These are phyloP conservation scores for Scutellaria galericulata DNA, from an alignment of 257 asterid genomes.

Conservation along the genomic window DNA sequence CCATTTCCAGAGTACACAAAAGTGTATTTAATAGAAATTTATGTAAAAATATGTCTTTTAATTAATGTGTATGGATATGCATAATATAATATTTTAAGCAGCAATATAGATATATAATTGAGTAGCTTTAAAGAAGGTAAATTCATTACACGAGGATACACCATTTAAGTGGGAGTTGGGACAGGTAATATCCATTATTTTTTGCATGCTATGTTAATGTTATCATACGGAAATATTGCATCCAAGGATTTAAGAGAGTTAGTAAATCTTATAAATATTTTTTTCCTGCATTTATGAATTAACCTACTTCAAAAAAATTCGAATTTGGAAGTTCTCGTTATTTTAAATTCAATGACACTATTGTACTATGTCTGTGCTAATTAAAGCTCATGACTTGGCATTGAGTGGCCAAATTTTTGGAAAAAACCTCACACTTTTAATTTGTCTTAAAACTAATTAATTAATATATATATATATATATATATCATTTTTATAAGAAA, in stretches of 20 bases:
- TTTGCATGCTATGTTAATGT: slow-evolving; percentile 24
- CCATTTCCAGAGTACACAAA: no score
- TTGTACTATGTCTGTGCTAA: no score
- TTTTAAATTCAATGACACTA: no score
- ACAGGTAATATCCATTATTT: slow-evolving; percentile 26
- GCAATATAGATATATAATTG: neutral
- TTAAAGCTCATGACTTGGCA: no score
- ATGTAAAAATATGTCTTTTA: neutral
- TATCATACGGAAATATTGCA: neutral
- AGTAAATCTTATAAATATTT: slow-evolving; percentile 12
- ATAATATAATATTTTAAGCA: neutral
- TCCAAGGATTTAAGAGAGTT: slow-evolving; percentile 11
- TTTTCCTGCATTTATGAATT: slow-evolving; percentile 30
- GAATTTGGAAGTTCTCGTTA: no score
- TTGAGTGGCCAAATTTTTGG: no score
- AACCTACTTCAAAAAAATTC: slow-evolving; percentile 20
- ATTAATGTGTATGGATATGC: neutral
- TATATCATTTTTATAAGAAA: no score
- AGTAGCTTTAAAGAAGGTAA: neutral
- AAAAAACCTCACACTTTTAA: no score
- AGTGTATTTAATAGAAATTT: no score
- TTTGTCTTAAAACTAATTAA: no score
- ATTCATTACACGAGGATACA: slow-evolving; percentile 23
- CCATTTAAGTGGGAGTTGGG: slow-evolving; percentile 30
- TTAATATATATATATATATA: no score